These are phyloP conservation scores for Schizophyllum commune DNA, from an alignment of 1,284 basidiomycete species.

Conservation along the genomic window DNA sequence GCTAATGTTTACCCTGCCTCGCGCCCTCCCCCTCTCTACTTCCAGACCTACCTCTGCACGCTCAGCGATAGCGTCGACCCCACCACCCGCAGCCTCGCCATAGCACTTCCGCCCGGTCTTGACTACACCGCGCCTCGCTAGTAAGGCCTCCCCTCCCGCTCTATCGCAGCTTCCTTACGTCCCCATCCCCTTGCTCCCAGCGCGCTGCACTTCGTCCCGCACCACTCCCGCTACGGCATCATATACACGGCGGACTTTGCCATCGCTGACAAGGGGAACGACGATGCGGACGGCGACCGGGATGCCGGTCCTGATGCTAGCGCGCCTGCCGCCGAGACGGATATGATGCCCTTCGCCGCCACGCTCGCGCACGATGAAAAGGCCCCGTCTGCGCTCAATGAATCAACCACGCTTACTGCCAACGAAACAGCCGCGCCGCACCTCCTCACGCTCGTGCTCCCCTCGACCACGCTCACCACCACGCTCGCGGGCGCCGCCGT, in stretches of 20 bases:
- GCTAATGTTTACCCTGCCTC: neutral
- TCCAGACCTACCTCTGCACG: slow-evolving; percentile 13
- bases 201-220: slow-evolving; percentile 13
- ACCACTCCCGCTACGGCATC: slow-evolving; percentile 8
- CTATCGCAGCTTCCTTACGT: neutral
- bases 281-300: too few relatives aligned
- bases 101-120: slow-evolving; percentile 13
- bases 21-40: neutral
- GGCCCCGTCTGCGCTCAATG: neutral
- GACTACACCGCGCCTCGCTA: slow-evolving; percentile 8
- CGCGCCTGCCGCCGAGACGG: neutral
- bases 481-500: neutral
- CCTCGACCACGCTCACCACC: neutral
- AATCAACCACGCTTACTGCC: too few relatives aligned
- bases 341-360: neutral
- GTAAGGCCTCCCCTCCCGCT: slow-evolving; percentile 7
- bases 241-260: slow-evolving; percentile 18
- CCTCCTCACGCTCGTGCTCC: neutral
- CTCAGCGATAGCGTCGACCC: slow-evolving; percentile 15
- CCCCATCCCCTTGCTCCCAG: slow-evolving; percentile 5
- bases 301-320: too few relatives aligned
- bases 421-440: neutral
- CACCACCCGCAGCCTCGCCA: slow-evolving; percentile 7
- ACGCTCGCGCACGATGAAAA: neutral
- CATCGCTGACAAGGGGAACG: slow-evolving; percentile 5